phyloP scores from a whole-genome alignment of 2,329 filamentous ascomycete genomes.

The Fusarium irregulare region DNA sequence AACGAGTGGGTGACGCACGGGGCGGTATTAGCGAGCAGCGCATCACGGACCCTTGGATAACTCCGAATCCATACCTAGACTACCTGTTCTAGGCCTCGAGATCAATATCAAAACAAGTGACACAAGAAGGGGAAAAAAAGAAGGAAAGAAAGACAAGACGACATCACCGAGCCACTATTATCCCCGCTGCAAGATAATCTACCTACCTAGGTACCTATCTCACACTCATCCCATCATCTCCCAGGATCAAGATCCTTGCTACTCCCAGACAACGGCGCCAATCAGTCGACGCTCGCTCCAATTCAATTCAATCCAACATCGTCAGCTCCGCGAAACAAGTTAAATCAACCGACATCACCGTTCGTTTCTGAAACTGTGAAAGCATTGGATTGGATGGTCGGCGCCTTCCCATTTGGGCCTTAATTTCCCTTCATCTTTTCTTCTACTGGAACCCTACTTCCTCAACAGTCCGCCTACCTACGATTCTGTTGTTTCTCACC shows the following conservation, averaged over 20 bases:
- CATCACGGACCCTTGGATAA: conserved; percentile 35
- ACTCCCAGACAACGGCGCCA: conserved; percentile 43
- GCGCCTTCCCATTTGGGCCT: conserved; percentile 26
- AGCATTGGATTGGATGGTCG: conserved; percentile 29
- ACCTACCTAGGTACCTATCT: not conserved
- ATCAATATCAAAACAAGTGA: not conserved
- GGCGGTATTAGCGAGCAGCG: conserved; percentile 34
- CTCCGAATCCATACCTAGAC: conserved; percentile 11
- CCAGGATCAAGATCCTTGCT: conserved; percentile 39
- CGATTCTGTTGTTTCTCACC: not conserved
- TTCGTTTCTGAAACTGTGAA: conserved; percentile 34
- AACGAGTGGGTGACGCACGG: conserved; percentile 40
- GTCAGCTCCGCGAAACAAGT: conserved; percentile 27
- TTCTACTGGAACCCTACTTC: not conserved
- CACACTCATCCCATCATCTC: not conserved
- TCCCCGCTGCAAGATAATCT: not conserved
- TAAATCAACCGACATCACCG: conserved; percentile 32
- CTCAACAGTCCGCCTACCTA: not conserved
- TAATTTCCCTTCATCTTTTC: conserved; percentile 28
- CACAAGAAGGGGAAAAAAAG: not conserved
- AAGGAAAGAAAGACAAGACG: not conserved
- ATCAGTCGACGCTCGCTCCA: conserved; percentile 39
- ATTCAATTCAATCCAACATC: conserved; percentile 32
- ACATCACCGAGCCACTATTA: not conserved
- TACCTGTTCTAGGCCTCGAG: not conserved